Evolutionary conservation across 257 asterid species (phyloP).

Genomic region (Apocynum venetum): DNA sequence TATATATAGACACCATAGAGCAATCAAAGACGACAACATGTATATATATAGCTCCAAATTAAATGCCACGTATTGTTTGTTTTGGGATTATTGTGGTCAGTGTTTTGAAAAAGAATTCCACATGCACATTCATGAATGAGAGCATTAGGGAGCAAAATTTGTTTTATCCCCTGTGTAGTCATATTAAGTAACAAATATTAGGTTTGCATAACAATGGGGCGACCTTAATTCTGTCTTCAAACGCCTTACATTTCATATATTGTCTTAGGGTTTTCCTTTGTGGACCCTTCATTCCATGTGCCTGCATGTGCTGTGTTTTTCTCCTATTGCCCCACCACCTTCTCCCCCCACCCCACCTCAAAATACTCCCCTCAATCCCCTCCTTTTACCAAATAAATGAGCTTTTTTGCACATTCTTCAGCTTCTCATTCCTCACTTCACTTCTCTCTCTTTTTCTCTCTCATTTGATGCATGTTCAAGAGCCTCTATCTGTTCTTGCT

Average conservation of each 20-base stretch:
- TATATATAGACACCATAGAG: background rate
- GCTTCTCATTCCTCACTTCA: constrained; percentile 26
- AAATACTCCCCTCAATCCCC: background rate
- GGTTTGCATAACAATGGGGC: constrained; percentile 39
- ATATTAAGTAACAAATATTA: constrained; percentile 33
- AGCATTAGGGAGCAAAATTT: constrained; percentile 6
- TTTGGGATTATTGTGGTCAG: constrained; percentile 9
- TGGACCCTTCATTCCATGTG: constrained; percentile 85
- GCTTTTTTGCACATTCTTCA: constrained; percentile 37
- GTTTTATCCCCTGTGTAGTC: constrained; percentile 15
- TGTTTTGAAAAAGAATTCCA: background rate
- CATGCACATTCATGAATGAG: constrained; percentile 18
- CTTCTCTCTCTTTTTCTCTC: constrained; percentile 4
- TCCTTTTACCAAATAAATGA: constrained; percentile 62
- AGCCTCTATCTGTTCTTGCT: constrained; percentile 3
- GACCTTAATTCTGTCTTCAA: constrained; percentile 21
- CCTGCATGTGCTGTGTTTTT: constrained; percentile 84
- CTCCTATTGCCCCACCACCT: constrained; percentile 66
- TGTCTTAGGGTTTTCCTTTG: constrained; percentile 43
- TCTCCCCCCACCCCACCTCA: background rate
- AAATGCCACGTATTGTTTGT: background rate
- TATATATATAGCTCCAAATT: background rate
- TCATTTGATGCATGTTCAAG: background rate
- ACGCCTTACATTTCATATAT: background rate
- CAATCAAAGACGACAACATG: constrained; percentile 4